Evolutionary conservation across 345 rosid genomes (phyloP).

Genomic region (Boechera retrofracta): DNA sequence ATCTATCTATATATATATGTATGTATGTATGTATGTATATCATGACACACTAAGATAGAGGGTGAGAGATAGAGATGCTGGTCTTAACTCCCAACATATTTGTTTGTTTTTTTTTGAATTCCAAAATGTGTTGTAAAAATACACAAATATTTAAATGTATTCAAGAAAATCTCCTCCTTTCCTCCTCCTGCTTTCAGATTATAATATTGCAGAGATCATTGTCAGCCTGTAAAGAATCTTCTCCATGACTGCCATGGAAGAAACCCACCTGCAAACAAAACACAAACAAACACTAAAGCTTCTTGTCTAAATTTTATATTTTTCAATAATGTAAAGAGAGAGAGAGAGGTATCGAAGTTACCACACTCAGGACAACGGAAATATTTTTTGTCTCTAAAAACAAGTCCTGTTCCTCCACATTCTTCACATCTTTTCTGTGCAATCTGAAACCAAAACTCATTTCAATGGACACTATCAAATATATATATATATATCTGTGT

Average conservation of each 20-base stretch:
- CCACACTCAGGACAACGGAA: slow-evolving; percentile 72
- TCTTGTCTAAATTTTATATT: slow-evolving; percentile 2
- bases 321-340: background rate
- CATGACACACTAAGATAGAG: slow-evolving; percentile 30
- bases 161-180: background rate
- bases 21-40: slow-evolving; percentile 19
- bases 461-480: background rate
- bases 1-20: slow-evolving; percentile 8
- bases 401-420: slow-evolving; percentile 80
- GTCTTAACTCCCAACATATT: slow-evolving; percentile 31
- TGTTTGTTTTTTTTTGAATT: slow-evolving; percentile 21
- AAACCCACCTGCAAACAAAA: slow-evolving; percentile 71
- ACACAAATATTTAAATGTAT: slow-evolving; percentile 18
- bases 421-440: slow-evolving; percentile 76
- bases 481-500: background rate
- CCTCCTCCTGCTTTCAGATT: background rate
- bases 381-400: slow-evolving; percentile 58
- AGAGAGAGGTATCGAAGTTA: slow-evolving; percentile 29
- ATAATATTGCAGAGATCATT: slow-evolving; percentile 23
- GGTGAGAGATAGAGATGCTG: slow-evolving; percentile 23
- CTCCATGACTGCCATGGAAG: slow-evolving; percentile 96
- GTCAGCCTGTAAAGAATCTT: slow-evolving; percentile 83
- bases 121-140: slow-evolving; percentile 25
- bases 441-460: slow-evolving; percentile 55
- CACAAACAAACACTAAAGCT: background rate